Evolutionary conservation across 2,329 filamentous ascomycete genomes (phyloP), one percentile per base, ranked within the genome.

Genomic region (Cercospora brassicicola): DNA sequence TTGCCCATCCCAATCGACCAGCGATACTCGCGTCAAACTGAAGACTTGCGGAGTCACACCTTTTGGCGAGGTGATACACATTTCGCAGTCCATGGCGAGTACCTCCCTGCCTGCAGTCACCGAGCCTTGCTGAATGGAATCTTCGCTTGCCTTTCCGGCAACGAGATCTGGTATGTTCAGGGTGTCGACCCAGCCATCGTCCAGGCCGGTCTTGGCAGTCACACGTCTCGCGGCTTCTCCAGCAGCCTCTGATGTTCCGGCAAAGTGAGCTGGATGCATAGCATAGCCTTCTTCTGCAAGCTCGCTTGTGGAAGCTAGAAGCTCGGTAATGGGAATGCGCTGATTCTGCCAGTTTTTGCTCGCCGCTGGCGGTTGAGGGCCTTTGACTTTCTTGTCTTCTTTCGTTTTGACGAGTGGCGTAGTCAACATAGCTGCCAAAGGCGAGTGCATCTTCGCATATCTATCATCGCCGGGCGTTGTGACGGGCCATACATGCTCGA

Each of bases 11-110:
- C 95, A 99, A 68, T 89, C 84, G 7, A 99, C 83, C 45, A 98
- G 80, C 77, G 93, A 97, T 77, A 98, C 90, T 66, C 95, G 89
- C 1, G 95, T 96, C 53, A 99, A 88, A 39, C 94, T 92, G 71
- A 91, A 92, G 72, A 92, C 87, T 59, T 89, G 89, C 69, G 90
- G 88, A 20, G 73, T 70, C 15, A 72, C 67, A 18, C 75, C 75
- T 42, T 66, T 61, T 15, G 76, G 76, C 68, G 90, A 91, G 2
- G 93, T 96, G 81, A 93, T 89, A 78, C 94, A 97, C 95, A 99
- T 99, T 80, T 99, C 95, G 80, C 95, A 99, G 78, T 99, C 95
- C 64, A 99, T 84, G 1, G 93, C 90, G 59, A 96, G 83, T 10
- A 97, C 83, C 42, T 90, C 86, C 70, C 93, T 88, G 39, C 94